These are phyloP conservation scores for Candida krabiensis DNA, from an alignment of 805 yeast genomes.

Conservation along the genomic window DNA sequence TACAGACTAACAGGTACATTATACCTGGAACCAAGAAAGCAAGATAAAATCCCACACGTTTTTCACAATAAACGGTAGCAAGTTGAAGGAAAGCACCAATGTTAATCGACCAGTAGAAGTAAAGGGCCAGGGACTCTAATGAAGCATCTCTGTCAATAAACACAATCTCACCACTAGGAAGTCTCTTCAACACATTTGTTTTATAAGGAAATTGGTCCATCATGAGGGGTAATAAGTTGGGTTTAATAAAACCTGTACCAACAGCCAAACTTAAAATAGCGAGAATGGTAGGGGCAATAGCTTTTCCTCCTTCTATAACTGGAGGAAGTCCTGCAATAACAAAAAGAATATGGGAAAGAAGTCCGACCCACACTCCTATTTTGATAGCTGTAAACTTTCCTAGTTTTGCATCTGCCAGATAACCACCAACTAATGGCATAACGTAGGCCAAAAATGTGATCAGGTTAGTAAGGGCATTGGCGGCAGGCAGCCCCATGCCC, in stretches of 20 bases:
- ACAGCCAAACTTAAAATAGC: conserved; percentile 40
- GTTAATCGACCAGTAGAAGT: conserved; percentile 56
- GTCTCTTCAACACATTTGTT: conserved; percentile 56
- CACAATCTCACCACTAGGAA: conserved; percentile 65
- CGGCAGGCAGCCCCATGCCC: conserved; percentile 43
- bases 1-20: conserved; percentile 52
- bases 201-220: conserved; percentile 65
- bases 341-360: conserved; percentile 46
- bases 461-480: conserved; percentile 48
- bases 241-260: conserved; percentile 57
- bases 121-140: conserved; percentile 39
- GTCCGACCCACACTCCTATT: conserved; percentile 49
- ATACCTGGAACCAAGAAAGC: conserved; percentile 57
- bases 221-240: conserved; percentile 49
- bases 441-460: conserved; percentile 50
- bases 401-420: conserved; percentile 46
- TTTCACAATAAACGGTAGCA: conserved; percentile 52
- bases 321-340: conserved; percentile 50
- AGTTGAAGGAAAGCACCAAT: conserved; percentile 54
- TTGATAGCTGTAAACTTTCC: conserved; percentile 51
- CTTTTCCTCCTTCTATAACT: conserved; percentile 38
- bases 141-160: conserved; percentile 50
- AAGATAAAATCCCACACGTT: conserved; percentile 54
- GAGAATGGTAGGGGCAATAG: conserved; percentile 41
- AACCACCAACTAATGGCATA: conserved; percentile 54